Evolutionary conservation across 306 rosid genomes (phyloP), one percentile per base, ranked within the genome.

Genomic region (Medicago truncatula): DNA sequence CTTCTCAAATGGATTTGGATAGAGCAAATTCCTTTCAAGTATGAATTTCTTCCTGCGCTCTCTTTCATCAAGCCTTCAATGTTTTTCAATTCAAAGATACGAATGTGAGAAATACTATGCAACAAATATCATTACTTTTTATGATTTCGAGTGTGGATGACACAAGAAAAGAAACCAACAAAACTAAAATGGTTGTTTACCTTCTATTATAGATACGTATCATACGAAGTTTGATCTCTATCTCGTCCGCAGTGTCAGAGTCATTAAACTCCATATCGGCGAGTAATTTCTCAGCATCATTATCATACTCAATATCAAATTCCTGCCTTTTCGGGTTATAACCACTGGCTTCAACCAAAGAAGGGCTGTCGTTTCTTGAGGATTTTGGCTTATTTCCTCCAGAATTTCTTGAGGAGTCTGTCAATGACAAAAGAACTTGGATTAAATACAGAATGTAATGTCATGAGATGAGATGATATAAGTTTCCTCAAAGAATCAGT

Each of bases 231-330:
- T 95, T 92, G 77, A 95, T 80, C 67, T 95, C 98, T 54, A 89
- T 91, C 81, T 95, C 99, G 0, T 95, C 99, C 59, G 85, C 97
- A 16, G 73, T 79, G 75, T 95, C 99, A 44, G 85, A 67, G 25
- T 95, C 96, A 88, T 92, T 95, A 77, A 95, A 95, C 78, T 95
- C 99, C 99, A 95, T 95, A 81, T 95, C 97, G 39, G 98, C 97
- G 7, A 95, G 83, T 56, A 95, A 74, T 78, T 89, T 92, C 80
- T 95, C 99, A 6, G 98, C 97, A 14, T 95, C 98, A 25, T 95
- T 90, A 78, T 95, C 99, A 74, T 95, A 95, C 81, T 92, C 99
- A 64, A 93, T 85, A 84, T 95, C 98, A 50, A 95, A 95, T 75
- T 95, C 99, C 72, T 83, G 97, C 63, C 99, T 85, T 88, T 90